A percentile compares a stretch with the other conserved stretches of the same genome.
Evolutionary conservation across 441 rosid genomes (phyloP).

Genomic region (Populus tomentosa): DNA sequence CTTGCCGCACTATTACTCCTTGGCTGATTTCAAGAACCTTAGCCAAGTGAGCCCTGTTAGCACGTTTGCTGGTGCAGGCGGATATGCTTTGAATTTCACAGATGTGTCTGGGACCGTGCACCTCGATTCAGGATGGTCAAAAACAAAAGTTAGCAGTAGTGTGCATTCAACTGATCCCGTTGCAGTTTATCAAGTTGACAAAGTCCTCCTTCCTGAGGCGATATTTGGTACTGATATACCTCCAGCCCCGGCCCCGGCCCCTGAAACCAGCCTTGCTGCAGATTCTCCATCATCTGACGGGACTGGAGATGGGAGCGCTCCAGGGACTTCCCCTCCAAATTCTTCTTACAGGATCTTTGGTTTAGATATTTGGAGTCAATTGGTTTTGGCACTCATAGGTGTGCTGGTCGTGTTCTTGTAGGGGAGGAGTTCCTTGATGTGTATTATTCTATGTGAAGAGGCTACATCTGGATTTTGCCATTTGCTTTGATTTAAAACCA

Average conservation of each 20-base stretch:
- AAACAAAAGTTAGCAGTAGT: constrained; percentile 72
- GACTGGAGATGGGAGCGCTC: constrained; percentile 21
- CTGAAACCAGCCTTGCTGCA: constrained; percentile 46
- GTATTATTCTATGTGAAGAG: constrained; percentile 19
- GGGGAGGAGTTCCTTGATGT: constrained; percentile 12
- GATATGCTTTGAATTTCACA: constrained; percentile 61
- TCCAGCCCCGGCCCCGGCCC: constrained; percentile 89
- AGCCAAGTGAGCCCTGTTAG: constrained; percentile 52
- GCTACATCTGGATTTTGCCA: constrained; percentile 24
- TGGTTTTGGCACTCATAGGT: constrained; percentile 41
- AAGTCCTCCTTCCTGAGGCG: constrained; percentile 44
- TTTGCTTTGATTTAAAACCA: constrained; percentile 24
- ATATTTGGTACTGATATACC: constrained; percentile 91
- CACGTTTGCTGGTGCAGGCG: constrained; percentile 68
- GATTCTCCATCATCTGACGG: constrained; percentile 56
- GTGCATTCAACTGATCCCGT: constrained; percentile 78
- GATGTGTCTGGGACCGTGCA: constrained; percentile 64
- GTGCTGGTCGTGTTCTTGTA: constrained; percentile 48
- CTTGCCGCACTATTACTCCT: constrained; percentile 64
- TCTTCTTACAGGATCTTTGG: constrained; percentile 33
- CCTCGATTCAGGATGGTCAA: constrained; percentile 73
- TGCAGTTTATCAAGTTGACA: constrained; percentile 62
- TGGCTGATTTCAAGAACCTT: constrained; percentile 78
- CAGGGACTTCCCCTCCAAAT: constrained; percentile 34
- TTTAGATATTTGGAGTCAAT: constrained; percentile 30